Conservation (phyloP, 176 grass and related monocot genomes). For the Cymbopogon citratus region DNA sequence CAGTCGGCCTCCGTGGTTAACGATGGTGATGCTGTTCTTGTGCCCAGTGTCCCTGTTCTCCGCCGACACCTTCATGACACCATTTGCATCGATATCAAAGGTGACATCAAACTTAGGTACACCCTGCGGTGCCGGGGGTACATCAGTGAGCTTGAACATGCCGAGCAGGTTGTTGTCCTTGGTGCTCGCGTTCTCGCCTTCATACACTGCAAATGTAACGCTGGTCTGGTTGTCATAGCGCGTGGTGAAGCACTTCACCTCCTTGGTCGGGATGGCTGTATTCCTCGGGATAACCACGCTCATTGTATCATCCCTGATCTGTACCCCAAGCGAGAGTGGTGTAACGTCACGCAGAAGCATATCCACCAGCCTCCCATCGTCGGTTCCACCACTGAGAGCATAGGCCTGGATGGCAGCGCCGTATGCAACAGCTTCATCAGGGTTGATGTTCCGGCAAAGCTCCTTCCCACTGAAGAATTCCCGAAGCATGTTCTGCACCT, state of each 20-base stretch:
- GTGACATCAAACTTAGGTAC: no score
- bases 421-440: slow-evolving; percentile 43
- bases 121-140: no score
- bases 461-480: slow-evolving; percentile 47
- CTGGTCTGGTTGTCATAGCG: slow-evolving; percentile 17
- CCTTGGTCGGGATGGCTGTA: slow-evolving; percentile 35
- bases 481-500: slow-evolving; percentile 29
- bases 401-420: slow-evolving; percentile 51
- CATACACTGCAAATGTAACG: slow-evolving; percentile 26
- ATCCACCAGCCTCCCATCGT: neutral
- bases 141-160: slow-evolving; percentile 7
- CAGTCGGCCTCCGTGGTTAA: no score
- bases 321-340: slow-evolving; percentile 33
- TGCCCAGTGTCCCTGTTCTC: no score
- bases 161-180: slow-evolving; percentile 47
- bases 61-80: no score
- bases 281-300: slow-evolving; percentile 36
- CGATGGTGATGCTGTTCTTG: no score
- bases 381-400: slow-evolving; percentile 9
- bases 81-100: no score
- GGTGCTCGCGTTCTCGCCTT: slow-evolving; percentile 38
- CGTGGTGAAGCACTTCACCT: slow-evolving; percentile 21
- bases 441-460: slow-evolving; percentile 48
- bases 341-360: slow-evolving; percentile 27
- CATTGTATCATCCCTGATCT: no score